Conservation (phyloP, 352 stramenopile genomes). For the Globisporangium sylvaticum region DNA sequence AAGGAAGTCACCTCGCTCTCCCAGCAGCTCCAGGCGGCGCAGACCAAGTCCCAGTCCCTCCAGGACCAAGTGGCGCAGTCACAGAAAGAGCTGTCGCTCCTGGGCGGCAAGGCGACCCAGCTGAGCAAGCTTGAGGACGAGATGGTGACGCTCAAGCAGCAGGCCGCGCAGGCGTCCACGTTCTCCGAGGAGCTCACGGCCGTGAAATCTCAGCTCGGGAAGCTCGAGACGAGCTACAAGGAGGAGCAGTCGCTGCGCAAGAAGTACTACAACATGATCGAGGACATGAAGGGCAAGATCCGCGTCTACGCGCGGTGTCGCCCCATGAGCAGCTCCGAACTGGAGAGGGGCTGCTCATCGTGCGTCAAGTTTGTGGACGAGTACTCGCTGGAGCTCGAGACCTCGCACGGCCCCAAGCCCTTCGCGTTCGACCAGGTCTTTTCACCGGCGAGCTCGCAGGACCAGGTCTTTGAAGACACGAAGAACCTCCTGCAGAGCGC, state of each 20-base stretch:
- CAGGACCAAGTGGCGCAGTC: conserved; percentile 46
- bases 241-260: conserved; percentile 90
- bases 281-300: conserved; percentile 96
- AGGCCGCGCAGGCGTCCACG: conserved; percentile 46
- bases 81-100: conserved; percentile 39
- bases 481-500: conserved; percentile 89
- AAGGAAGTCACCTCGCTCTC: conserved; percentile 40
- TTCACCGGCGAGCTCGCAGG: conserved; percentile 61
- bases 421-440: conserved; percentile 92
- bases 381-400: conserved; percentile 83
- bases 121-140: conserved; percentile 64
- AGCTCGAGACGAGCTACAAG: conserved; percentile 75
- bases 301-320: conserved; percentile 90
- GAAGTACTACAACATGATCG: conserved; percentile 95
- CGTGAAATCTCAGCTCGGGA: conserved; percentile 30
- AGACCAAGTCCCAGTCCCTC: conserved; percentile 35
- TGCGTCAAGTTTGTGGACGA: conserved; percentile 76
- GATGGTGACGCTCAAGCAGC: conserved; percentile 38
- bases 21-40: conserved; percentile 48
- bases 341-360: conserved; percentile 64
- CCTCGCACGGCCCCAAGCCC: conserved; percentile 71
- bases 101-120: conserved; percentile 48
- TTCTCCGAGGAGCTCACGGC: conserved; percentile 42
- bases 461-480: conserved; percentile 91
- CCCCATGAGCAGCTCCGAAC: conserved; percentile 87